A percentile compares a stretch with the other conserved stretches of the same genome.
These are phyloP conservation scores for Macaranga tanarius DNA, from an alignment of 441 rosid genomes.

Conservation along the genomic window DNA sequence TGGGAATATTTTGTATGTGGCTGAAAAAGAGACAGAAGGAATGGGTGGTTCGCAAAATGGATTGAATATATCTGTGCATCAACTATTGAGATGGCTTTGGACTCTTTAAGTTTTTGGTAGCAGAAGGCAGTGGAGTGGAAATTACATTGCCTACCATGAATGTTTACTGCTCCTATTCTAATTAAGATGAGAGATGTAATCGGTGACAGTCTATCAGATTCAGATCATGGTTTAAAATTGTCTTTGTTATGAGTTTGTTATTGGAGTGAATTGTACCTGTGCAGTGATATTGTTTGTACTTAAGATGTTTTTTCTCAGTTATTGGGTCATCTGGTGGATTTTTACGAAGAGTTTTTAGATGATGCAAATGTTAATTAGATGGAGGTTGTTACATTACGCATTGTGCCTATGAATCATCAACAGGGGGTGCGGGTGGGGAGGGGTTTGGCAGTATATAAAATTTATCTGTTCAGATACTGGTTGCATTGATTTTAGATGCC, in stretches of 20 bases:
- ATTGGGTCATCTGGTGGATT: background rate
- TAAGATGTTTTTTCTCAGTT: too few species aligned
- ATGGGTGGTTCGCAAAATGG: background rate
- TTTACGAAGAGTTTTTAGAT: background rate
- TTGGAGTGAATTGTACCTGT: constrained; percentile 3
- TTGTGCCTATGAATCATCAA: background rate
- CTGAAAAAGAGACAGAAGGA: background rate
- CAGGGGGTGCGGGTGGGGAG: background rate
- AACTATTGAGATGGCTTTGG: background rate
- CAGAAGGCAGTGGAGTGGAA: constrained; percentile 1
- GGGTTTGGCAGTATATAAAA: background rate
- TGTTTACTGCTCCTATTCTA: background rate
- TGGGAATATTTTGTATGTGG: background rate
- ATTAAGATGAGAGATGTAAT: background rate
- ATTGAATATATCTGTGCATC: background rate
- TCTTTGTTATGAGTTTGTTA: constrained; percentile 1
- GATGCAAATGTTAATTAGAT: background rate
- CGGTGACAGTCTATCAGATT: background rate
- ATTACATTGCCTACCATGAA: background rate
- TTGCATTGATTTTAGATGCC: background rate
- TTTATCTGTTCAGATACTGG: background rate
- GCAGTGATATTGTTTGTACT: too few species aligned
- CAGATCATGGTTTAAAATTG: background rate
- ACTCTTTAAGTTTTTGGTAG: background rate
- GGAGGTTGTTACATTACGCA: background rate